Conservation (phyloP, 805 yeast species). For the Candida stauntonica region DNA sequence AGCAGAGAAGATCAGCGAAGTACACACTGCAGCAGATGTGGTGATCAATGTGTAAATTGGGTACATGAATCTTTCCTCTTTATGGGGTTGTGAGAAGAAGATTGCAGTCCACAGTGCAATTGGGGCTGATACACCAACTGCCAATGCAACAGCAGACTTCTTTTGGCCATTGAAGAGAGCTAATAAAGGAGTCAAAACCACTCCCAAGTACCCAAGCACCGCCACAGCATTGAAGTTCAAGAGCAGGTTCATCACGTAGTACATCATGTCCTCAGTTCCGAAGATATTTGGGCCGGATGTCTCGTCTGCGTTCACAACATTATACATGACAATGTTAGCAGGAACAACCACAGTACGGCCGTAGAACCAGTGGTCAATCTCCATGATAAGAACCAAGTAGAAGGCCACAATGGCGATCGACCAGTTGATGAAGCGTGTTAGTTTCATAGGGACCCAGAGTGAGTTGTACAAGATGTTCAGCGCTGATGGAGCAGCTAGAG, state of each 20-base stretch:
- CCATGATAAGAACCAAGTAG: conserved; percentile 29
- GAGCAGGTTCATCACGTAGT: conserved; percentile 63
- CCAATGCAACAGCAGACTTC: conserved; percentile 9
- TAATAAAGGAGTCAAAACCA: conserved; percentile 28
- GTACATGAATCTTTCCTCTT: conserved; percentile 88
- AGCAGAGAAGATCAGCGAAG: conserved; percentile 12
- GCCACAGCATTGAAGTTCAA: conserved; percentile 67
- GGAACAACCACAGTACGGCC: conserved; percentile 64
- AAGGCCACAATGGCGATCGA: conserved; percentile 22
- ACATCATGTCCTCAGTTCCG: conserved; percentile 77
- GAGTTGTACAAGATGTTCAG: conserved; percentile 17
- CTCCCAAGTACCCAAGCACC: conserved; percentile 38
- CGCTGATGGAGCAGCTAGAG: conserved; percentile 49
- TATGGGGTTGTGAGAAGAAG: conserved; percentile 78
- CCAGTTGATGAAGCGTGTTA: conserved; percentile 22
- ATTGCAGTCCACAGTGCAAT: conserved; percentile 61
- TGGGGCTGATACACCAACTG: conserved; percentile 40
- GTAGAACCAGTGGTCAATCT: conserved; percentile 61
- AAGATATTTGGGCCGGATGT: conserved; percentile 83
- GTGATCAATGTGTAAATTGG: conserved; percentile 74
- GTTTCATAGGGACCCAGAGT: conserved; percentile 2
- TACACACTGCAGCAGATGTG: conserved; percentile 54
- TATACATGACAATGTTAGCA: conserved; percentile 75
- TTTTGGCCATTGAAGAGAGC: conserved; percentile 13
- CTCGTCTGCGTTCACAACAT: conserved; percentile 64